These are phyloP conservation scores for Pulveroboletus sp. DNA, from an alignment of 768 basidiomycete species.

Conservation along the genomic window DNA sequence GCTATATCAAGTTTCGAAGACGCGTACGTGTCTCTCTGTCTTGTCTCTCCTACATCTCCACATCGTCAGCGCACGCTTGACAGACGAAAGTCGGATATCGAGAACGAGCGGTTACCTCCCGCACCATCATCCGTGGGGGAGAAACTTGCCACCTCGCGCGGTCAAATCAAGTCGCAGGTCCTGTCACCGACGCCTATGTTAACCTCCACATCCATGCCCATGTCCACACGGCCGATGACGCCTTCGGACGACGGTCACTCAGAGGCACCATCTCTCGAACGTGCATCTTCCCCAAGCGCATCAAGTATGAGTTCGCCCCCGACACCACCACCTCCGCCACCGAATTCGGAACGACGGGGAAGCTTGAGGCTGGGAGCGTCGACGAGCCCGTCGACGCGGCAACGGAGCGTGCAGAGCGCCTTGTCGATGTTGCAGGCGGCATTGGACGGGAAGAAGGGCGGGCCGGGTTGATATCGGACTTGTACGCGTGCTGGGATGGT, in stretches of 20 bases:
- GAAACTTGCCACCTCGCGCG: slow-evolving; percentile 38
- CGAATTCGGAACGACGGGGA: slow-evolving; percentile 82
- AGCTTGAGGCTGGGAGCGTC: too few species aligned
- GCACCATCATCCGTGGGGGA: slow-evolving; percentile 75
- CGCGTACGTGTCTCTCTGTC: slow-evolving; percentile 58
- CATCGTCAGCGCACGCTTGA: too few species aligned
- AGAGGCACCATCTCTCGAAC: slow-evolving; percentile 25
- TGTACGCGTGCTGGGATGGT: too few species aligned
- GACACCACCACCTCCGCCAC: slow-evolving; percentile 29
- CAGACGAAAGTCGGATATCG: slow-evolving; percentile 95
- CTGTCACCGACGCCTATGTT: slow-evolving; percentile 20
- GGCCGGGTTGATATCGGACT: too few species aligned
- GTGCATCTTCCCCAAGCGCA: slow-evolving; percentile 21
- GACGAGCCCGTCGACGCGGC: slow-evolving; percentile 82
- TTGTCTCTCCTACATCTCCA: neutral
- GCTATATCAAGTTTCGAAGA: slow-evolving; percentile 92
- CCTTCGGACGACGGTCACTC: slow-evolving; percentile 34
- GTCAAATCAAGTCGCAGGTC: slow-evolving; percentile 38
- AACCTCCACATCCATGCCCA: neutral
- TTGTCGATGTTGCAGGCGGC: slow-evolving; percentile 93
- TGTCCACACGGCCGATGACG: slow-evolving; percentile 7
- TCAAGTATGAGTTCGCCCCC: slow-evolving; percentile 35
- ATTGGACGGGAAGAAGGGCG: slow-evolving; percentile 62
- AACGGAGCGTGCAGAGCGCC: slow-evolving; percentile 91
- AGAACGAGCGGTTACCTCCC: slow-evolving; percentile 97